Percentiles rank a stretch among this genome's conserved stretches.
These are phyloP conservation scores for Waltiozyma sp. DNA, from an alignment of 1,139 yeast species.

Conservation along the genomic window DNA sequence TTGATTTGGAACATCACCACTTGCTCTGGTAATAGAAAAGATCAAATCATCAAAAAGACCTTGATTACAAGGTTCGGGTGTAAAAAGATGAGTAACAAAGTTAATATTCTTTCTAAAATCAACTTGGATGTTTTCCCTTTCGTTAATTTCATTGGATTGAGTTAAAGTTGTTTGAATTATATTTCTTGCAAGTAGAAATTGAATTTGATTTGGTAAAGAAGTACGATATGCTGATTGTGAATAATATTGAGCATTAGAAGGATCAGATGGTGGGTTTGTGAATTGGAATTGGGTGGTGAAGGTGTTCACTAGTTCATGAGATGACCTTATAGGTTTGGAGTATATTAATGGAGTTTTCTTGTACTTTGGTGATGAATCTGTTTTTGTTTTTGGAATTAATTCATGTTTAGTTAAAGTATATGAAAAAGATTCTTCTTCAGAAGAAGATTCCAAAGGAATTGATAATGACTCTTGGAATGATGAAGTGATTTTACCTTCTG, in stretches of 20 bases:
- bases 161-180: background rate
- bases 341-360: too few relatives aligned
- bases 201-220: background rate
- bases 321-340: background rate
- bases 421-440: too few relatives aligned
- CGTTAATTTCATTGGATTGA: background rate
- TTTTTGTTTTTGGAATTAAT: background rate
- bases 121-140: background rate
- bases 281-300: background rate
- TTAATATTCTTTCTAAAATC: background rate
- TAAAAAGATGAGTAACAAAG: background rate
- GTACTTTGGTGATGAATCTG: background rate
- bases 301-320: background rate
- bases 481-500: background rate
- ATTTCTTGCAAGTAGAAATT: background rate
- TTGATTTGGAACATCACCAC: background rate
- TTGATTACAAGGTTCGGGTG: background rate
- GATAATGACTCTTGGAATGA: too few relatives aligned
- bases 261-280: background rate
- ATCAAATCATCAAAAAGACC: background rate
- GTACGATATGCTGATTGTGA: background rate
- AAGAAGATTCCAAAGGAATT: too few relatives aligned
- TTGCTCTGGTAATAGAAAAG: background rate
- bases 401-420: background rate
- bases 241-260: background rate